Evolutionary conservation across 495 filamentous ascomycete genomes (phyloP), one percentile per base, ranked within the genome.

Genomic region (Tuber melanosporum): DNA sequence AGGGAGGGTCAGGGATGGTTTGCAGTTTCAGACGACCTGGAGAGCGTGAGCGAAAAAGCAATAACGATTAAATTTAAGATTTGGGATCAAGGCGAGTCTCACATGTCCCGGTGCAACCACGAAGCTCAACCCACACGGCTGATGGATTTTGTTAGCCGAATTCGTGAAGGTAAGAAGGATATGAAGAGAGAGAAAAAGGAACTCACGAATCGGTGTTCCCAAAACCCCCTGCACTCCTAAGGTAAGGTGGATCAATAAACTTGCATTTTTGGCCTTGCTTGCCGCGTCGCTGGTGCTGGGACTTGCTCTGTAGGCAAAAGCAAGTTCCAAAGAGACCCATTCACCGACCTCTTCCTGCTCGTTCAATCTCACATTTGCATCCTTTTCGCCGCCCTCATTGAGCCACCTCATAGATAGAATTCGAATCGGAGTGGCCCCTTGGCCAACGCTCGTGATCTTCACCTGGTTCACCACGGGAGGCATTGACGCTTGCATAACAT

Each of bases 121-220:
- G 86, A 7, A 93, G 85, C 79, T 93, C 91, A 70, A 92, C 91
- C 91, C 91, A 93, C 0, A 92, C 90, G 52, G 88, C 86, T 87
- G 71, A 36, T 7, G 73, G 36, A 17, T 41, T 43, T 10, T 32
- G 62, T 84, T 72, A 85, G 74, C 70, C 14, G 52, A 43, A 69
- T 49, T 32, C 52, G 77, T 79, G 79, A 77, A 76, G 88, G 90
- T 8, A 91, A 79, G 45, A 91, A 79, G 45, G 87, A 87, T 47
- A 91, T 79, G 9, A 85, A 87, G 32, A 32, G 1, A 1, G 1
- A 32, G 32, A 5, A 86, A 87, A 87, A 14, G 88, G 87, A 43
- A 91, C 87, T 81, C 91, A 93, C 82, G 93, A 92, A 71, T 88
- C 89, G 78, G 92, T 83, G 79, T 89, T 45, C 76, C 81, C 52